Base-by-base conservation (phyloP, 2,329 filamentous ascomycete genomes). In the Penicillium sp. region DNA sequence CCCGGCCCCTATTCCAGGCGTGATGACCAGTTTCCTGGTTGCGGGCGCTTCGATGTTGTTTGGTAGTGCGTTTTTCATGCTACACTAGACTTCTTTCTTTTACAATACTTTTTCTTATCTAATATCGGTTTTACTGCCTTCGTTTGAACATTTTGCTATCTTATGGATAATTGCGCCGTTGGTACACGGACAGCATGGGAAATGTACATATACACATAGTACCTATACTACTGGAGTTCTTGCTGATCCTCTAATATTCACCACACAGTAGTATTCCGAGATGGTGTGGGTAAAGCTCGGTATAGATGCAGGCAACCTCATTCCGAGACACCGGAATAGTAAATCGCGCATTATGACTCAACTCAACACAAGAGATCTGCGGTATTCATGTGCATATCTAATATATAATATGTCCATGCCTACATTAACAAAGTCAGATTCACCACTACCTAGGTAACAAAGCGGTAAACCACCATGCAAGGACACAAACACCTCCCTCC, bases 401-500 rank as follows among this genome's bases (percentile, higher is more conserved):
- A n/a, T n/a, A n/a, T n/a, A n/a, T n/a, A n/a, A n/a, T n/a, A n/a
- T n/a, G n/a, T n/a, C n/a, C n/a, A n/a, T n/a, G n/a, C n/a, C n/a
- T n/a, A n/a, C n/a, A n/a, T n/a, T n/a, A n/a, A 30, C 26, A 30
- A 30, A 30, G 9, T 30, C 26, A 30, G 9, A 30, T 30, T 9
- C 26, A 9, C 26, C 26, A 5, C 9, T 30, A n/a, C n/a, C n/a
- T n/a, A n/a, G n/a, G n/a, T n/a, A n/a, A n/a, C n/a, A 9, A 30
- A 30, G 5, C 26, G 26, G 8, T 38, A 16, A 6, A 42, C n/a
- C 40, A 42, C 40, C 7, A 20, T 21, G 20, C 18, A 4, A 20
- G n/a, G 16, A 18, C 33, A 73, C 59, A 57, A 59, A 14, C 71
- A 73, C 42, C 63, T 63, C 2, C 66, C 70, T 35, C 63, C 71